These are phyloP conservation scores for Isoetes engelmannii DNA, from an alignment of 83 land plant species.

Conservation along the genomic window DNA sequence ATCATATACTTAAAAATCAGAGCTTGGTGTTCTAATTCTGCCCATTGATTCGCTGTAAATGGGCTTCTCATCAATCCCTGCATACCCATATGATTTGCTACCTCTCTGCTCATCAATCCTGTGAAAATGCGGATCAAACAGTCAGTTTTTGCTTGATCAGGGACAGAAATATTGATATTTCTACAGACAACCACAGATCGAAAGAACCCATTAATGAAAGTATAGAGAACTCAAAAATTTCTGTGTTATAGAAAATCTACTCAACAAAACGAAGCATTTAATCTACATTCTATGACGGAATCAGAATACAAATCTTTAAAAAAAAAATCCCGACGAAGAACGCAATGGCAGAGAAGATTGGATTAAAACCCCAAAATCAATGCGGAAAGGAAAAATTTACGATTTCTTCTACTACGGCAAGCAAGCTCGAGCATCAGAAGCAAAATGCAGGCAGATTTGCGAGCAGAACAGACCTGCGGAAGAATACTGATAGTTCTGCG, in stretches of 20 bases:
- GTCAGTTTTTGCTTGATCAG: not conserved
- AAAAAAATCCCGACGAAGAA: no score
- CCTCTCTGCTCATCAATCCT: not conserved
- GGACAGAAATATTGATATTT: not conserved
- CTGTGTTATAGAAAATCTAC: not conserved
- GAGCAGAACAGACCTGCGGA: not conserved
- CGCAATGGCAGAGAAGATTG: no score
- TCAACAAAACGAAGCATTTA: no score
- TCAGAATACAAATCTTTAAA: no score
- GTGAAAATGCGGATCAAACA: not conserved
- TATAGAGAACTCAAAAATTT: not conserved
- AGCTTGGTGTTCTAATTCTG: slow-evolving; percentile 25
- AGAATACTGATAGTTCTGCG: not conserved
- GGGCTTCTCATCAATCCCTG: slow-evolving; percentile 10
- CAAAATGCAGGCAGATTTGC: not conserved
- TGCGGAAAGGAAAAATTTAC: no score
- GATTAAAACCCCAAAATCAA: no score
- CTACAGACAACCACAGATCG: not conserved
- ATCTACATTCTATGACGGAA: no score
- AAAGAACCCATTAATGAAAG: not conserved
- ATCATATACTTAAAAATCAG: slow-evolving; percentile 25
- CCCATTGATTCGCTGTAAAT: slow-evolving; percentile 19
- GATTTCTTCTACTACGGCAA: no score
- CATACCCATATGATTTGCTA: not conserved
- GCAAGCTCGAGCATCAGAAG: not conserved